Conservation (phyloP, 225 moss, liverwort and hornwort genomes). For the Marchantia paleacea region DNA sequence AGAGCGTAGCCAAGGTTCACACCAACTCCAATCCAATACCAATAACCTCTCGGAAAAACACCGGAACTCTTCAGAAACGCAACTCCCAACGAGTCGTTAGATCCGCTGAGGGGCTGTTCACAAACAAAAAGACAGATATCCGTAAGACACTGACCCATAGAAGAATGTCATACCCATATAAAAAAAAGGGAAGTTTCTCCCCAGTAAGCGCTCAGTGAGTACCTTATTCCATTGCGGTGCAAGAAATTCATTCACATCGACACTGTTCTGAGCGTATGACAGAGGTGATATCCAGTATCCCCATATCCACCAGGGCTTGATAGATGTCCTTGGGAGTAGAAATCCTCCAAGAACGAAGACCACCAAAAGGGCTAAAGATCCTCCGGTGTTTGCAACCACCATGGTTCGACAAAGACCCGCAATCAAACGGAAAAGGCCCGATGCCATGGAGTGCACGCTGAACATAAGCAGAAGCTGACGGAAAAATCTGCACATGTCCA, state of each 20-base stretch:
- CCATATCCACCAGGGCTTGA: constrained; percentile 97
- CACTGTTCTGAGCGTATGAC: constrained; percentile 61
- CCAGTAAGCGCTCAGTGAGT: neutral
- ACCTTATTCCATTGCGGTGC: constrained; percentile 72
- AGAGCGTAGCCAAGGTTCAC: constrained; percentile 55
- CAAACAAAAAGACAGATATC: neutral
- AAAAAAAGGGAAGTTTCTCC: neutral
- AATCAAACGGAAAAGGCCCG: constrained; percentile 70
- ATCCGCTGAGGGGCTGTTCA: neutral
- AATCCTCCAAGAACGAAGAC: constrained; percentile 79
- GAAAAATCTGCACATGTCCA: constrained; percentile 61
- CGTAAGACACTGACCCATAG: neutral
- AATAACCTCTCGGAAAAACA: constrained; percentile 48
- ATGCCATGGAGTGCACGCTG: constrained; percentile 70
- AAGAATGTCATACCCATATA: neutral
- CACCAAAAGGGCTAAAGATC: constrained; percentile 62
- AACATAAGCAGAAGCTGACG: constrained; percentile 56
- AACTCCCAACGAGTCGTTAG: constrained; percentile 21
- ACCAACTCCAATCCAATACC: constrained; percentile 72
- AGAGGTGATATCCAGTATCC: constrained; percentile 94
- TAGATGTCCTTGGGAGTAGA: constrained; percentile 57
- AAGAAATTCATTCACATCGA: constrained; percentile 81
- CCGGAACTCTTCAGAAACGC: constrained; percentile 51
- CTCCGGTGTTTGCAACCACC: constrained; percentile 79
- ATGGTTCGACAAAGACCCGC: constrained; percentile 69